phyloP scores from a whole-genome alignment of 352 stramenopile genomes.

The Pythium scleroteichum region DNA sequence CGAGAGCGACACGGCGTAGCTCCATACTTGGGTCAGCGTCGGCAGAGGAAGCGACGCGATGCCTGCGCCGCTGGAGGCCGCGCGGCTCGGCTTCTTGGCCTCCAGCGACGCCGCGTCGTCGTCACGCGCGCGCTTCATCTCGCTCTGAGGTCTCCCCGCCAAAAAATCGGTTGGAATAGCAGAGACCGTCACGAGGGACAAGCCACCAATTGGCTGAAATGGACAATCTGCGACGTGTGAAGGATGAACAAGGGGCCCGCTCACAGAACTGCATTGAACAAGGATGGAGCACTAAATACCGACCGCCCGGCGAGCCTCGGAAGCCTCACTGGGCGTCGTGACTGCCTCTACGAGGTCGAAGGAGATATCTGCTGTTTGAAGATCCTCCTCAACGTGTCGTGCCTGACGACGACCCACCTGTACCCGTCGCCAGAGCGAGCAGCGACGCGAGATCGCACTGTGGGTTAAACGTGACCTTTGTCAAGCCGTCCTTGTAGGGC shows the following conservation, averaged over 20 bases:
- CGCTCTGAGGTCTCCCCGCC: background rate
- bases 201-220: background rate
- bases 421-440: background rate
- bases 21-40: constrained; percentile 17
- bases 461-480: constrained; percentile 27
- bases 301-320: no score
- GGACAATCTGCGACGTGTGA: no score
- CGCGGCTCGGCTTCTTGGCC: background rate
- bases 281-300: no score
- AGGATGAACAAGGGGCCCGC: no score
- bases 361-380: no score
- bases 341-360: no score
- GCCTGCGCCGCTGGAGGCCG: background rate
- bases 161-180: background rate
- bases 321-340: no score
- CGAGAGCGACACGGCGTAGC: constrained; percentile 17
- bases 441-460: constrained; percentile 28
- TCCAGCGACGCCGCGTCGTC: background rate
- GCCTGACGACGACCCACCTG: no score
- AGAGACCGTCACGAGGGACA: background rate
- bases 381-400: no score
- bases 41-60: constrained; percentile 16
- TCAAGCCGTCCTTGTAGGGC: constrained; percentile 23
- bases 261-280: no score
- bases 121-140: constrained; percentile 20